A percentile compares a stretch with the other conserved stretches of the same genome.
These are phyloP conservation scores for Moesziomyces sp. DNA, from an alignment of 1,284 basidiomycete species.

Conservation along the genomic window DNA sequence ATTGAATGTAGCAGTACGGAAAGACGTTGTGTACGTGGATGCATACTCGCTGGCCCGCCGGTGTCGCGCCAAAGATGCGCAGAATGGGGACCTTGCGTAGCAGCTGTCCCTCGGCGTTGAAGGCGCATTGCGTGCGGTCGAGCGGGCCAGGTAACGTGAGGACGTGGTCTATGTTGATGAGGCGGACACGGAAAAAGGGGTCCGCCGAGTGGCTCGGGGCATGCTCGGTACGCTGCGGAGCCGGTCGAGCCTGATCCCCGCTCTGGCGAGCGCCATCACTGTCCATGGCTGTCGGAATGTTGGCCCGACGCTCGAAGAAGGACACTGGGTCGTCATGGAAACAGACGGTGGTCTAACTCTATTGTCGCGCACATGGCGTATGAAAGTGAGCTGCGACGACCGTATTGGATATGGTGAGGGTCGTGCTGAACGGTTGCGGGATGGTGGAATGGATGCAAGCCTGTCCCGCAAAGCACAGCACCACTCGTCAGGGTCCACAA, in stretches of 20 bases:
- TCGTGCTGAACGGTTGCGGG: too few species aligned
- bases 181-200: conserved; percentile 58
- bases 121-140: conserved; percentile 55
- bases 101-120: conserved; percentile 73
- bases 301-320: not conserved
- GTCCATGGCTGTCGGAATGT: conserved; percentile 10
- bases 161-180: conserved; percentile 62
- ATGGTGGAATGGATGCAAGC: not conserved
- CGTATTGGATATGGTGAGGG: too few species aligned
- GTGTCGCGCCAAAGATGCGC: conserved; percentile 86
- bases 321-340: not conserved
- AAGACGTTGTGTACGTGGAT: conserved; percentile 83
- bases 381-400: too few species aligned
- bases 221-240: conserved; percentile 22
- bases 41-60: conserved; percentile 81
- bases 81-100: conserved; percentile 77
- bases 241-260: conserved; percentile 2
- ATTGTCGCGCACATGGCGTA: too few species aligned
- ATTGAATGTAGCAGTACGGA: conserved; percentile 73
- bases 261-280: not conserved
- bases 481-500: conserved; percentile 7
- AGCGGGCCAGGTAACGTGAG: conserved; percentile 40
- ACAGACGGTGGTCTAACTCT: too few species aligned
- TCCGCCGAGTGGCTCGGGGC: conserved; percentile 16
- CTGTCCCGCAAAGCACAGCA: not conserved